Percentiles rank a stretch among this genome's conserved stretches.
Evolutionary conservation across 2,329 filamentous ascomycete species (phyloP).

Genomic region (Penicillium sp.): DNA sequence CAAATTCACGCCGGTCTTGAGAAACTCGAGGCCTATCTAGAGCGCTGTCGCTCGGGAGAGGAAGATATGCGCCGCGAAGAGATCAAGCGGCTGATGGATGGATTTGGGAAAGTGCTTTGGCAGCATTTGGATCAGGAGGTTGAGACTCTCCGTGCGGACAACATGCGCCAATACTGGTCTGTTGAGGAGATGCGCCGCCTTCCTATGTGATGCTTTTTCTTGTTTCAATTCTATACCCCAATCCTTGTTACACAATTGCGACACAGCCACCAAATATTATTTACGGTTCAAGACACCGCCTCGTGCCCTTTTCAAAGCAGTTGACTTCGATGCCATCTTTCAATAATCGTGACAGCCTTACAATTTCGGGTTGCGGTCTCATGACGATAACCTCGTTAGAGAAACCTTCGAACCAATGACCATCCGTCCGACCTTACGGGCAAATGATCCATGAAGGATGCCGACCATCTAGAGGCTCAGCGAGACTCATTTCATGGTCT

Average conservation of each 20-base stretch:
- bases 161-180: constrained; percentile 81
- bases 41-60: constrained; percentile 59
- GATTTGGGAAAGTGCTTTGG: constrained; percentile 74
- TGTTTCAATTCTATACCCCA: neutral
- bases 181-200: constrained; percentile 66
- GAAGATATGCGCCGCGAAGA: constrained; percentile 52
- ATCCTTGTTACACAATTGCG: neutral
- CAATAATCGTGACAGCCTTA: neutral
- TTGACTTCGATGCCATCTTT: neutral
- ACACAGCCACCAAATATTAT: neutral
- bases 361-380: neutral
- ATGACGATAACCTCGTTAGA: neutral
- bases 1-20: constrained; percentile 74
- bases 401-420: neutral
- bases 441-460: neutral
- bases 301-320: neutral
- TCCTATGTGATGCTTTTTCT: constrained; percentile 52
- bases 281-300: no score
- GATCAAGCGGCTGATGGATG: constrained; percentile 67
- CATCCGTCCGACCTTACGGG: neutral
- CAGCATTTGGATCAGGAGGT: constrained; percentile 82
- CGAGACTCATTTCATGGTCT: neutral
- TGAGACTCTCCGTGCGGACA: constrained; percentile 68
- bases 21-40: constrained; percentile 60
- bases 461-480: neutral